Conservation (phyloP, 2,329 filamentous ascomycete species). For the Botrytis elliptica region DNA sequence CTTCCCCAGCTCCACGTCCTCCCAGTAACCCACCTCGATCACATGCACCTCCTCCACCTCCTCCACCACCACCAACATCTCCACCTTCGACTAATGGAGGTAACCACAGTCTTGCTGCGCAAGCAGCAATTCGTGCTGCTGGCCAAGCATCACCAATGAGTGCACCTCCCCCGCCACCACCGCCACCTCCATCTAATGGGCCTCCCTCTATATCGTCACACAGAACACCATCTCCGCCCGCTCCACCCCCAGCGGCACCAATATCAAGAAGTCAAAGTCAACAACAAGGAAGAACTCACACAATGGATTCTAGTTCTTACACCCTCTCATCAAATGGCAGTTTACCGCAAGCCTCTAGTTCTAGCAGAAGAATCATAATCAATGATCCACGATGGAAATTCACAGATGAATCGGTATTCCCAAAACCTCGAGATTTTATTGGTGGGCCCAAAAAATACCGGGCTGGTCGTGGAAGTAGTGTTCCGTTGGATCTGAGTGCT, state of each 20-base stretch:
- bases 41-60: constrained; percentile 33
- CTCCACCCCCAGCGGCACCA: constrained; percentile 40
- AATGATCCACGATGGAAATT: constrained; percentile 85
- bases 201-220: constrained; percentile 40
- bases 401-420: constrained; percentile 75
- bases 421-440: constrained; percentile 78
- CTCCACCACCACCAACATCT: constrained; percentile 40
- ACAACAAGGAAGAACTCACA: constrained; percentile 51
- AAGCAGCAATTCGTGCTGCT: constrained; percentile 47
- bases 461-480: constrained; percentile 89
- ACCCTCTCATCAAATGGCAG: constrained; percentile 66
- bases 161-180: constrained; percentile 42
- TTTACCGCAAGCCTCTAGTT: constrained; percentile 48
- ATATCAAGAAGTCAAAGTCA: constrained; percentile 43
- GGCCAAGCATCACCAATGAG: constrained; percentile 44
- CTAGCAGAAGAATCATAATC: constrained; percentile 54
- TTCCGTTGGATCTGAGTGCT: constrained; percentile 77
- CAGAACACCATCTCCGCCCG: constrained; percentile 42
- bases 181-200: constrained; percentile 41
- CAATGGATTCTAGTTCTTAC: constrained; percentile 74
- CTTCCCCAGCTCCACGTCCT: constrained; percentile 40
- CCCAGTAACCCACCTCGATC: constrained; percentile 40
- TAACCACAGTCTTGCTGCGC: constrained; percentile 44
- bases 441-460: constrained; percentile 78
- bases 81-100: constrained; percentile 38